phyloP scores from a whole-genome alignment of 148 eudicot genomes.

The Mesembryanthemum crystallinum region DNA sequence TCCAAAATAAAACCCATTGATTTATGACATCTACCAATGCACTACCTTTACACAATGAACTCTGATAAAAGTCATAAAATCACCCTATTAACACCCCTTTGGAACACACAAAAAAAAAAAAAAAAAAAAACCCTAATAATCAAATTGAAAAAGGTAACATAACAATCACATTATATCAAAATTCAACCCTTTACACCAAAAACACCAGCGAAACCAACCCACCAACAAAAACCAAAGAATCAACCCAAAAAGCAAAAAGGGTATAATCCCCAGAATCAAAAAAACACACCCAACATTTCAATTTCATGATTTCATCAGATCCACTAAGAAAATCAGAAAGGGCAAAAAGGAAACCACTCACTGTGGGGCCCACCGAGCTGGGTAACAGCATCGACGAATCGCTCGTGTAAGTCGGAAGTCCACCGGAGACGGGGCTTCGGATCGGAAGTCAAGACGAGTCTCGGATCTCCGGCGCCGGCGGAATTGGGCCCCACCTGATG shows the following conservation, averaged over 20 bases:
- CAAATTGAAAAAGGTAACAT: background rate
- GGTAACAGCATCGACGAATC: slow-evolving; percentile 83
- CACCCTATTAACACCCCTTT: background rate
- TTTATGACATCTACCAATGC: background rate
- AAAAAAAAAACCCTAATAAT: background rate
- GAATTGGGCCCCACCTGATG: slow-evolving; percentile 20
- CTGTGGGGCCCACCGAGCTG: slow-evolving; percentile 87
- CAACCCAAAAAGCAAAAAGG: slow-evolving; percentile 1
- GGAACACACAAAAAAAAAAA: background rate
- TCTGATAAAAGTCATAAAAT: background rate
- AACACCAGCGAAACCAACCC: slow-evolving; percentile 11
- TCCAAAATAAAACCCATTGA: background rate
- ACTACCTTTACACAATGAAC: background rate
- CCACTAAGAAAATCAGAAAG: slow-evolving; percentile 3
- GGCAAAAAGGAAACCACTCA: slow-evolving; percentile 26
- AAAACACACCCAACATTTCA: background rate
- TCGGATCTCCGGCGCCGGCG: slow-evolving; percentile 41
- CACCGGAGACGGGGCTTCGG: slow-evolving; percentile 83
- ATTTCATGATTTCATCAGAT: slow-evolving; percentile 9
- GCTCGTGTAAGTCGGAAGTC: slow-evolving; percentile 84
- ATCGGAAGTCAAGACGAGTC: slow-evolving; percentile 69
- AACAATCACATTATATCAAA: background rate
- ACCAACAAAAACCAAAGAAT: slow-evolving; percentile 4
- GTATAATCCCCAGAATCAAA: background rate
- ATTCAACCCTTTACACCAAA: background rate